phyloP scores from a whole-genome alignment of 257 asterid species.

The Fraxinus anomala region DNA sequence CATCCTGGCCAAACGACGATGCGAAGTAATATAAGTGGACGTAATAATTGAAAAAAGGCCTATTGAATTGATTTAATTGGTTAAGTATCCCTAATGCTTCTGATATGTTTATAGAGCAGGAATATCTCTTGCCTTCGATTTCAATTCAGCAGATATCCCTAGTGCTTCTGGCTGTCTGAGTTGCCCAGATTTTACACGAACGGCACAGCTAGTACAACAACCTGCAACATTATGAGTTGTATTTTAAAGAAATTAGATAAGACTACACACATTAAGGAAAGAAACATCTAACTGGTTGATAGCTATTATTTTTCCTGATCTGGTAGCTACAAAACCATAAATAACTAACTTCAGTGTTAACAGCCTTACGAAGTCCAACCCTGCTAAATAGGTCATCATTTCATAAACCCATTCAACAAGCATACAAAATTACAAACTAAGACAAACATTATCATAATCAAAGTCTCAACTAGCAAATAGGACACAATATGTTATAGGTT shows the following conservation, averaged over 20 bases:
- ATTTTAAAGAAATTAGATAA: too few relatives aligned
- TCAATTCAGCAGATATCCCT: conserved; percentile 90
- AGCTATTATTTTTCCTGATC: background rate
- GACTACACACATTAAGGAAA: background rate
- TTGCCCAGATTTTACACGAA: conserved; percentile 87
- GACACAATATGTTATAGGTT: background rate
- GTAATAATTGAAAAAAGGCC: background rate
- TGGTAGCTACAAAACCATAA: background rate
- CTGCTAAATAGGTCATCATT: background rate
- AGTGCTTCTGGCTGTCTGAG: conserved; percentile 94
- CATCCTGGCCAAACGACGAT: background rate
- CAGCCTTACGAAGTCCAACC: background rate
- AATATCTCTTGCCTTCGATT: conserved; percentile 50
- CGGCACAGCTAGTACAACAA: conserved; percentile 97
- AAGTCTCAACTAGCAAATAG: background rate
- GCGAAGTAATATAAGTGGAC: background rate
- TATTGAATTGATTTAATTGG: background rate
- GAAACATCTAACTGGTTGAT: background rate
- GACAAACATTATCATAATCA: background rate
- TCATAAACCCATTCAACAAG: background rate
- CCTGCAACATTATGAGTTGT: conserved; percentile 50
- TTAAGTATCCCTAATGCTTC: background rate
- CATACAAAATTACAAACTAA: background rate
- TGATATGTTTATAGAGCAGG: background rate
- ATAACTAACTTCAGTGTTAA: background rate